Evolutionary conservation across 192 early-diverging fungal genomes (phyloP).

Genomic region (Thamnidium elegans): DNA sequence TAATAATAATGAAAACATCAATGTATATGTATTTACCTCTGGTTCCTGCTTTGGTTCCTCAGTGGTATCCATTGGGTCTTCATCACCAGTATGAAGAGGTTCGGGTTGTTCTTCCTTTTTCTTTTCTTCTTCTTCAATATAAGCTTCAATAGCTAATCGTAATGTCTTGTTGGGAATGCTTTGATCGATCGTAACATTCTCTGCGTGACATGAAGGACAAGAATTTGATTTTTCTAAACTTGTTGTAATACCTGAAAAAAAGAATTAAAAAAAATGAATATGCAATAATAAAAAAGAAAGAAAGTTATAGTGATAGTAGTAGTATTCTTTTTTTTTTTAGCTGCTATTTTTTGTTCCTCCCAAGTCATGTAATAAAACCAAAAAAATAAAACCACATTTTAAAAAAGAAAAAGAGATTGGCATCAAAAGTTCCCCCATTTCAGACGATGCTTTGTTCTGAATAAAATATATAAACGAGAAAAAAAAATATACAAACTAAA

Average conservation of each 20-base stretch:
- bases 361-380: neutral
- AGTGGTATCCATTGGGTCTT: neutral
- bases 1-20: too few relatives aligned
- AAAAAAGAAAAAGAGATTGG: constrained; percentile 1
- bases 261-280: neutral
- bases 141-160: constrained; percentile 21
- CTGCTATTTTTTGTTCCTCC: neutral
- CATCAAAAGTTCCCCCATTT: neutral
- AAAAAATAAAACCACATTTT: neutral
- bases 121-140: constrained; percentile 18
- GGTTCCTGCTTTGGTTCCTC: neutral
- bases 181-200: constrained; percentile 14
- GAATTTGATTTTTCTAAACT: constrained; percentile 17
- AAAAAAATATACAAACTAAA: constrained; percentile 3
- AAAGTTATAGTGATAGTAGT: neutral
- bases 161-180: constrained; percentile 30
- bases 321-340: neutral
- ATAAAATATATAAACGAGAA: constrained; percentile 16
- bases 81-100: neutral
- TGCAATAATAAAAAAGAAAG: neutral
- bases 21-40: neutral
- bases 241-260: constrained; percentile 22
- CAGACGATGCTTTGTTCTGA: constrained; percentile 12
- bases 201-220: constrained; percentile 23
- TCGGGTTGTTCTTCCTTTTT: constrained; percentile 10